Evolutionary conservation across 768 basidiomycete genomes (phyloP).

Genomic region (Leccinum ochraceum): DNA sequence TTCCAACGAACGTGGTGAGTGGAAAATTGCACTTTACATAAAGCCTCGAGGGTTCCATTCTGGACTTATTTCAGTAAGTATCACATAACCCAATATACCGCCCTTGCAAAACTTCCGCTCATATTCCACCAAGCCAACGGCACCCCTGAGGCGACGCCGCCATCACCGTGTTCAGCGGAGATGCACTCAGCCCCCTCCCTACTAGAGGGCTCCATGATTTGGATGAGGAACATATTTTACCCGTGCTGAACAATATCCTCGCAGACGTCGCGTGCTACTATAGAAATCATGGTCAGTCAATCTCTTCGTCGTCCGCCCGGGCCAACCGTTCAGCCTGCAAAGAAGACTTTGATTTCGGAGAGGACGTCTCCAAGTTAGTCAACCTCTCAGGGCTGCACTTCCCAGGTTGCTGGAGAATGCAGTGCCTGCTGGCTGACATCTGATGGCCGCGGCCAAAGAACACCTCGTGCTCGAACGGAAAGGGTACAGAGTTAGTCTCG

Average conservation of each 20-base stretch:
- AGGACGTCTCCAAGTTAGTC: constrained; percentile 4
- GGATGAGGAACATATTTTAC: constrained; percentile 9
- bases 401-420: constrained; percentile 15
- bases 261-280: constrained; percentile 8
- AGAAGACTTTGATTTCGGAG: constrained; percentile 10
- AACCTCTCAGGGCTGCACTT: constrained; percentile 7
- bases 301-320: background rate
- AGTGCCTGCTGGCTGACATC: constrained; percentile 5
- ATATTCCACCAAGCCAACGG: constrained; percentile 5
- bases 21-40: background rate
- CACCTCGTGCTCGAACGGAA: constrained; percentile 10
- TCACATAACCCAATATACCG: constrained; percentile 12
- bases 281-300: constrained; percentile 7
- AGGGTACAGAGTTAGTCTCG: constrained; percentile 6
- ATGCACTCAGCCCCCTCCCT: constrained; percentile 12
- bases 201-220: constrained; percentile 5
- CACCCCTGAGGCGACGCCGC: background rate
- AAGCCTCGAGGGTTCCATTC: background rate
- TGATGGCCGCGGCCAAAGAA: constrained; percentile 8
- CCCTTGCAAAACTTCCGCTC: constrained; percentile 4
- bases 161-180: constrained; percentile 11
- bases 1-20: constrained; percentile 17
- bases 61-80: background rate
- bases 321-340: background rate
- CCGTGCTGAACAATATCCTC: constrained; percentile 12